Percentiles rank a stretch among this genome's conserved stretches.
phyloP scores from a whole-genome alignment of 116 monocot genomes.

The Phalaenopsis hybrid region DNA sequence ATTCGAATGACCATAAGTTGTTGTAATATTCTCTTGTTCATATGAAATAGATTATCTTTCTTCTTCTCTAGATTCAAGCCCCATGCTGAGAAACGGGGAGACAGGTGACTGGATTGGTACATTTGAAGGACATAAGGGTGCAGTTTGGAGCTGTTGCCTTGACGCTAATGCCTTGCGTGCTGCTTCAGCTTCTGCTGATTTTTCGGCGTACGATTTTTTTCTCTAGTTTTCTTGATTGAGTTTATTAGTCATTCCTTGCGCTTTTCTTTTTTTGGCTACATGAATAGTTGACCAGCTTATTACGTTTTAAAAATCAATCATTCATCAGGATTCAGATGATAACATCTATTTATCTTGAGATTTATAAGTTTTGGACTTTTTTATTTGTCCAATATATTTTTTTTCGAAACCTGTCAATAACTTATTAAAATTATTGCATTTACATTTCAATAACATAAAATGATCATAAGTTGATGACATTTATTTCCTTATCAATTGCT shows the following conservation, averaged over 20 bases:
- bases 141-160: conserved; percentile 96
- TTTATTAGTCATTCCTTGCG: neutral
- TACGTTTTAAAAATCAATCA: neutral
- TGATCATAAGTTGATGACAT: conserved; percentile 5
- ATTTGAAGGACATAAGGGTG: conserved; percentile 94
- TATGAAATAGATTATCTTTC: neutral
- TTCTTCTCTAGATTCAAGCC: conserved; percentile 59
- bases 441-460: neutral
- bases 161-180: conserved; percentile 82
- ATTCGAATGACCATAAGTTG: neutral
- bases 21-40: neutral
- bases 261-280: neutral
- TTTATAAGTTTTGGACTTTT: neutral
- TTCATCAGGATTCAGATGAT: neutral
- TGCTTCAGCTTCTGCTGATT: conserved; percentile 90
- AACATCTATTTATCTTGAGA: neutral
- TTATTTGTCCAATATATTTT: neutral
- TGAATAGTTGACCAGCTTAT: neutral
- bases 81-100: conserved; percentile 91
- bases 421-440: neutral
- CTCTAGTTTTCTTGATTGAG: neutral
- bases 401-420: neutral
- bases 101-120: conserved; percentile 97
- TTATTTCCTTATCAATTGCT: conserved; percentile 8
- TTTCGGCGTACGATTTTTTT: conserved; percentile 56